Evolutionary conservation across 2,329 filamentous ascomycete genomes (phyloP).

Genomic region (Stromatinia cepivora): DNA sequence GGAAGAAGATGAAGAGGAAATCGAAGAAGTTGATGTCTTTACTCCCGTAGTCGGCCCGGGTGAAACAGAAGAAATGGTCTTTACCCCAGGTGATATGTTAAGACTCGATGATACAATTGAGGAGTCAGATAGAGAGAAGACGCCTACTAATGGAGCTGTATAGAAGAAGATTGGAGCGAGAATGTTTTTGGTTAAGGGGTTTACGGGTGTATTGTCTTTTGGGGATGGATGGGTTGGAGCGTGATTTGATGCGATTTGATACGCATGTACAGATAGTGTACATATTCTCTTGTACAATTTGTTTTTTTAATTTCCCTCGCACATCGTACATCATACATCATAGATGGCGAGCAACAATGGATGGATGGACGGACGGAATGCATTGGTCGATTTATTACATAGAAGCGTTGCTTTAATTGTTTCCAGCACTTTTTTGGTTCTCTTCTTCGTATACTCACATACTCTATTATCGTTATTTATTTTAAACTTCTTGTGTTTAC

Average conservation of each 20-base stretch:
- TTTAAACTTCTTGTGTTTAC: conserved; percentile 11
- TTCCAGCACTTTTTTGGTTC: neutral
- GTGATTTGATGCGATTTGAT: neutral
- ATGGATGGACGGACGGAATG: neutral
- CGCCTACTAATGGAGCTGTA: conserved; percentile 19
- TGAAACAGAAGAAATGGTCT: conserved; percentile 38
- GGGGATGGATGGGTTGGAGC: neutral
- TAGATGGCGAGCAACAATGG: conserved; percentile 3
- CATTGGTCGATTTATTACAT: conserved; percentile 9
- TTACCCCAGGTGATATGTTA: conserved; percentile 26
- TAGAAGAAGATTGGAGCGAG: neutral
- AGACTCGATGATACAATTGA: conserved; percentile 13
- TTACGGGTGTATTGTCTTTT: conserved; percentile 5
- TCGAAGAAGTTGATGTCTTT: conserved; percentile 50
- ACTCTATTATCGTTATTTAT: neutral
- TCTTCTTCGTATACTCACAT: neutral
- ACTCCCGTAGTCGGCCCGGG: conserved; percentile 47
- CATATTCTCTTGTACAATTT: conserved; percentile 17
- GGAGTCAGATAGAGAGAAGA: conserved; percentile 21
- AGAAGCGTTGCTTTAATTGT: conserved; percentile 13
- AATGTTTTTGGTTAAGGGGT: conserved; percentile 4
- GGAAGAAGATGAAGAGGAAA: conserved; percentile 27
- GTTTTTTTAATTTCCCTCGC: conserved; percentile 2
- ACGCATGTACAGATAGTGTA: conserved; percentile 19
- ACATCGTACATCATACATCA: neutral